A percentile compares a stretch with the other conserved stretches of the same genome.
These are phyloP conservation scores for Mycosphaerella arachidis DNA, from an alignment of 2,329 filamentous ascomycete species.

Conservation along the genomic window DNA sequence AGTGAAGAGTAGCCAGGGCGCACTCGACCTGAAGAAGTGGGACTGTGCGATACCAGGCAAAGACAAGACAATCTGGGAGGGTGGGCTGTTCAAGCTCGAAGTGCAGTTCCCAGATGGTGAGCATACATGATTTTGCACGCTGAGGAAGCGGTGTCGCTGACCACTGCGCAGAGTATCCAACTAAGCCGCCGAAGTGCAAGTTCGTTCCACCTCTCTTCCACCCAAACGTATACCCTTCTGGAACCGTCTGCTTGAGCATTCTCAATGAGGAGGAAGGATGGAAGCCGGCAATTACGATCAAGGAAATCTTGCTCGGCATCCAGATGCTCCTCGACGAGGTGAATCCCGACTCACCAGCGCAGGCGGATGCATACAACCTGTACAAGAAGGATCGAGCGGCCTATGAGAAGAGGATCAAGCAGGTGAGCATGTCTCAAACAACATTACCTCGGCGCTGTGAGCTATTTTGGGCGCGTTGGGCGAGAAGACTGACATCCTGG, in stretches of 20 bases:
- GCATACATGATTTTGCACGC: constrained; percentile 29
- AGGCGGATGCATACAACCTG: constrained; percentile 94
- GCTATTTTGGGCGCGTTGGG: background rate
- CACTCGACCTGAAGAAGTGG: constrained; percentile 91
- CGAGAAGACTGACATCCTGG: background rate
- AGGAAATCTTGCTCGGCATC: constrained; percentile 93
- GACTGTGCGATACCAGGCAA: constrained; percentile 96
- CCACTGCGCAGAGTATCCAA: constrained; percentile 74
- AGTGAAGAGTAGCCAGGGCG: constrained; percentile 69
- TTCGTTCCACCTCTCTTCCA: constrained; percentile 95
- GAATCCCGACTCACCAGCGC: constrained; percentile 92
- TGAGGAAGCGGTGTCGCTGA: constrained; percentile 5
- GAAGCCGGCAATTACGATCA: constrained; percentile 98
- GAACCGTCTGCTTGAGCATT: constrained; percentile 94
- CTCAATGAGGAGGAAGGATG: constrained; percentile 97
- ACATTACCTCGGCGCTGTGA: background rate
- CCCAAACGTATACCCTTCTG: constrained; percentile 96
- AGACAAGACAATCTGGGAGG: constrained; percentile 95
- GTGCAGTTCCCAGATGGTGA: constrained; percentile 89
- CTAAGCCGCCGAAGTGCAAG: constrained; percentile 98
- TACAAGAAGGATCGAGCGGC: constrained; percentile 85
- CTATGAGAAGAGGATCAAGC: constrained; percentile 83
- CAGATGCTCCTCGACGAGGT: constrained; percentile 94
- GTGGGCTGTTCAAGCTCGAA: constrained; percentile 92
- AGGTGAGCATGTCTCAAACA: constrained; percentile 29